These are phyloP conservation scores for Calamus simplicifolius DNA, from an alignment of 176 grass and related monocot genomes.

Conservation along the genomic window DNA sequence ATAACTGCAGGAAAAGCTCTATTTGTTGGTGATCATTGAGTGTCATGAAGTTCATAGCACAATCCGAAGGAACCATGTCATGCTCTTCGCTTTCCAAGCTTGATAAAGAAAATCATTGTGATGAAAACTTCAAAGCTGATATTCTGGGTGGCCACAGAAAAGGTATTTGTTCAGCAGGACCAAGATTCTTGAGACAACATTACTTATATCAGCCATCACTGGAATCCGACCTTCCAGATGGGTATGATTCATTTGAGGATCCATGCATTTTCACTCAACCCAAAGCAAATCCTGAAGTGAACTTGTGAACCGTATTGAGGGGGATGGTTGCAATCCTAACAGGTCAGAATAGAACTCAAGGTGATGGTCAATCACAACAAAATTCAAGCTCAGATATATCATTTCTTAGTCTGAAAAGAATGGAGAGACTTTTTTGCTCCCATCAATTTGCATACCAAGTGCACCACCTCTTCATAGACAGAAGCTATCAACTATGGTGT, in stretches of 20 bases:
- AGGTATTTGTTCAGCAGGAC: constrained; percentile 17
- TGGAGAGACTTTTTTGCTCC: constrained; percentile 60
- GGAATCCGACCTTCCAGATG: constrained; percentile 29
- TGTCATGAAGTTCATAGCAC: constrained; percentile 9
- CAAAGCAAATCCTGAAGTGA: constrained; percentile 42
- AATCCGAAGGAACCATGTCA: constrained; percentile 1
- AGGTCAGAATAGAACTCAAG: constrained; percentile 20
- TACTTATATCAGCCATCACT: constrained; percentile 10
- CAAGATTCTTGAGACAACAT: constrained; percentile 23
- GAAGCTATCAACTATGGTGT: constrained; percentile 45
- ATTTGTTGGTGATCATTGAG: background rate
- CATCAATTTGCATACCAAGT: constrained; percentile 67
- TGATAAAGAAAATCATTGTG: constrained; percentile 1
- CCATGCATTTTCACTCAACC: constrained; percentile 14
- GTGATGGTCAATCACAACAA: constrained; percentile 23
- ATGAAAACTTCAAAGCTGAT: background rate
- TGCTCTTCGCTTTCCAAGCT: constrained; percentile 14
- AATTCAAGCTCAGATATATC: constrained; percentile 44
- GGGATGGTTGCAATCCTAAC: constrained; percentile 55
- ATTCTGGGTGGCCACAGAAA: background rate
- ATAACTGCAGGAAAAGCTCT: constrained; percentile 2
- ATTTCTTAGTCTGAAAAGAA: constrained; percentile 49
- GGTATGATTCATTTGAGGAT: constrained; percentile 26
- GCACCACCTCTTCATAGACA: constrained; percentile 54
- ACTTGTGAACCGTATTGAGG: constrained; percentile 46